Percentiles rank a stretch among this genome's conserved stretches.
Conservation (phyloP, 2,329 filamentous ascomycete genomes). For the Fragosphaeria purpurea region DNA sequence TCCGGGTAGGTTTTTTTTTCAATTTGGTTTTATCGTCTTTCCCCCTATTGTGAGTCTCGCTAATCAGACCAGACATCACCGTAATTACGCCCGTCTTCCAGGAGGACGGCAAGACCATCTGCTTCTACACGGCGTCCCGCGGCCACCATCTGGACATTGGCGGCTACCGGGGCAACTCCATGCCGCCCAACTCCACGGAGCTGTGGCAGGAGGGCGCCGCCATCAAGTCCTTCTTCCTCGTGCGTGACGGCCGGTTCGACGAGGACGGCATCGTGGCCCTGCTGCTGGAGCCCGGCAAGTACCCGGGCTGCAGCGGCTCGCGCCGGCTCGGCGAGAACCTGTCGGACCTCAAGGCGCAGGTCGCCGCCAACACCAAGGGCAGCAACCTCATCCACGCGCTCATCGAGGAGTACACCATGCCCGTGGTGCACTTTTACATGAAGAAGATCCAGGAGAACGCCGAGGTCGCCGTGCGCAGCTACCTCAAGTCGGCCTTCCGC, state of each 20-base stretch:
- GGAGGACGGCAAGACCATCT: slow-evolving; percentile 44
- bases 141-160: slow-evolving; percentile 79
- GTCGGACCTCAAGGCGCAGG: slow-evolving; percentile 76
- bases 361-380: slow-evolving; percentile 76
- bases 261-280: slow-evolving; percentile 64
- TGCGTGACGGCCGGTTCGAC: slow-evolving; percentile 67
- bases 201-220: slow-evolving; percentile 55
- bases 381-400: slow-evolving; percentile 64
- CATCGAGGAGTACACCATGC: slow-evolving; percentile 68
- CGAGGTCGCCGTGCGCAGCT: slow-evolving; percentile 60
- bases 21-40: not conserved
- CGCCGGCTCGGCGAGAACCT: slow-evolving; percentile 72
- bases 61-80: slow-evolving; percentile 51
- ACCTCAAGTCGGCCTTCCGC: slow-evolving; percentile 57
- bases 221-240: slow-evolving; percentile 58
- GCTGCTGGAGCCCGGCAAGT: slow-evolving; percentile 62
- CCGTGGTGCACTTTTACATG: slow-evolving; percentile 77
- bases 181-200: slow-evolving; percentile 64
- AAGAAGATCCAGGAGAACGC: slow-evolving; percentile 70
- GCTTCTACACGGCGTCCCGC: slow-evolving; percentile 71
- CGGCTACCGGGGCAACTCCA: slow-evolving; percentile 68
- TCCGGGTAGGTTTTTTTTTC: slow-evolving; percentile 28
- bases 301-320: slow-evolving; percentile 67
- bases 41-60: not conserved
- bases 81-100: slow-evolving; percentile 71